Conservation (phyloP, 1,284 basidiomycete species). For the Leccinum subrobustum region DNA sequence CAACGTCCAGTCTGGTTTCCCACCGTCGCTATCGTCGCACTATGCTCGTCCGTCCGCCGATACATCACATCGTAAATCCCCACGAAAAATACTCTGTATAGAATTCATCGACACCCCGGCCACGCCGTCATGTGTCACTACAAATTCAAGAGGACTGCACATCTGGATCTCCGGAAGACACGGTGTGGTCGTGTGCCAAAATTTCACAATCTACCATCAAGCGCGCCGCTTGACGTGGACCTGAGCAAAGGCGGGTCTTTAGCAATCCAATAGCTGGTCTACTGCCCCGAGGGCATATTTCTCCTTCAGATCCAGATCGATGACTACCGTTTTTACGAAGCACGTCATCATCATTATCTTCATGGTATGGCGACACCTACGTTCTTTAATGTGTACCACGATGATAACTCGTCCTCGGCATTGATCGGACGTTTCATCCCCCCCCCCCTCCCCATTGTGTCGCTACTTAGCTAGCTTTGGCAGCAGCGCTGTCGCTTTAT, state of each 20-base stretch:
- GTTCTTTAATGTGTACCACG: slow-evolving; percentile 17
- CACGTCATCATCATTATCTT: background rate
- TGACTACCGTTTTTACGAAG: slow-evolving; percentile 8
- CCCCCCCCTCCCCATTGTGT: slow-evolving; percentile 16
- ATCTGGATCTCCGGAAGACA: slow-evolving; percentile 10
- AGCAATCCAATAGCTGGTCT: slow-evolving; percentile 20
- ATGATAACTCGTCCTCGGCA: slow-evolving; percentile 7
- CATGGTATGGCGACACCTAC: slow-evolving; percentile 8
- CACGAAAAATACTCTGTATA: slow-evolving; percentile 9
- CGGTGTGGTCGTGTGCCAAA: slow-evolving; percentile 33
- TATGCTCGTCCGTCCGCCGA: slow-evolving; percentile 6
- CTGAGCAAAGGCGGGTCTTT: slow-evolving; percentile 24
- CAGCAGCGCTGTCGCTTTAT: slow-evolving; percentile 20
- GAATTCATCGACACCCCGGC: slow-evolving; percentile 11
- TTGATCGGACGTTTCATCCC: slow-evolving; percentile 2
- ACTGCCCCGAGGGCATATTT: slow-evolving; percentile 9
- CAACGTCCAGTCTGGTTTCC: slow-evolving; percentile 18
- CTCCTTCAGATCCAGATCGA: background rate
- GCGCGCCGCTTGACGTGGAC: slow-evolving; percentile 26
- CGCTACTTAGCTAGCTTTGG: slow-evolving; percentile 5
- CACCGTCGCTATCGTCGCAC: slow-evolving; percentile 3
- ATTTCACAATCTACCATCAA: slow-evolving; percentile 29
- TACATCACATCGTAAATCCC: slow-evolving; percentile 5
- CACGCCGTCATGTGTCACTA: slow-evolving; percentile 15
- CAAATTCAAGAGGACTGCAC: slow-evolving; percentile 1